These are phyloP conservation scores for Candida awuae DNA, from an alignment of 805 yeast genomes.

Conservation along the genomic window DNA sequence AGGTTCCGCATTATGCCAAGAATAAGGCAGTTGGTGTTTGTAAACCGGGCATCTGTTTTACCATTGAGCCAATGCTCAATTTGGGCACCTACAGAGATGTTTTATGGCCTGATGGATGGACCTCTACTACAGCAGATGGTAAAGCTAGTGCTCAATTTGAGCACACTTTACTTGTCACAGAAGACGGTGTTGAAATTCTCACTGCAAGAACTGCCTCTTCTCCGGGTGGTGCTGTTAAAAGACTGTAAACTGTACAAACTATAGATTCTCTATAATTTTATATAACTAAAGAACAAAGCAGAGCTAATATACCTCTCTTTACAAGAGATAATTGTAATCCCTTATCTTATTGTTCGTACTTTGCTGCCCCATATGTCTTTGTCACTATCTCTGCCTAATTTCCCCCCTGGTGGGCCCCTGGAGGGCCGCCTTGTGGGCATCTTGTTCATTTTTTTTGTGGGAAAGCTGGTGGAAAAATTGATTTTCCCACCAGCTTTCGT, in stretches of 20 bases:
- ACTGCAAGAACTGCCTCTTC: conserved; percentile 72
- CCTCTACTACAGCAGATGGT: conserved; percentile 87
- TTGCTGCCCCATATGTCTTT: too few relatives aligned
- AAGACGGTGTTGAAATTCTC: conserved; percentile 83
- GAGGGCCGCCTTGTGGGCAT: too few relatives aligned
- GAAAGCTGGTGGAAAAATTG: too few relatives aligned
- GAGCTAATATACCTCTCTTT: too few relatives aligned
- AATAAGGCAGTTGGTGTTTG: conserved; percentile 91
- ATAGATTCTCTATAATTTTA: too few relatives aligned
- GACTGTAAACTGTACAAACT: conserved; percentile 26
- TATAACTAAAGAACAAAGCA: too few relatives aligned
- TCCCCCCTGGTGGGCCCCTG: too few relatives aligned
- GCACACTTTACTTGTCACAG: conserved; percentile 88
- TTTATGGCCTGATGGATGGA: conserved; percentile 98
- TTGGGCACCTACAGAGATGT: conserved; percentile 73
- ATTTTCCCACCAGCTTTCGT: too few relatives aligned
- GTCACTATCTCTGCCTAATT: too few relatives aligned
- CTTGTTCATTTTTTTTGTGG: too few relatives aligned
- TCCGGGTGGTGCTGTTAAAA: conserved; percentile 80
- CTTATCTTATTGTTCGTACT: too few relatives aligned
- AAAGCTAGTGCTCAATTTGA: conserved; percentile 88
- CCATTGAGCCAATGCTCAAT: conserved; percentile 96
- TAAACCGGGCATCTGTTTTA: conserved; percentile 93
- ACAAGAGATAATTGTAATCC: too few relatives aligned
- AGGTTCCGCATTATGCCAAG: conserved; percentile 87